Conservation (phyloP, 495 filamentous ascomycete genomes). For the Annulohypoxylon maeteangense region DNA sequence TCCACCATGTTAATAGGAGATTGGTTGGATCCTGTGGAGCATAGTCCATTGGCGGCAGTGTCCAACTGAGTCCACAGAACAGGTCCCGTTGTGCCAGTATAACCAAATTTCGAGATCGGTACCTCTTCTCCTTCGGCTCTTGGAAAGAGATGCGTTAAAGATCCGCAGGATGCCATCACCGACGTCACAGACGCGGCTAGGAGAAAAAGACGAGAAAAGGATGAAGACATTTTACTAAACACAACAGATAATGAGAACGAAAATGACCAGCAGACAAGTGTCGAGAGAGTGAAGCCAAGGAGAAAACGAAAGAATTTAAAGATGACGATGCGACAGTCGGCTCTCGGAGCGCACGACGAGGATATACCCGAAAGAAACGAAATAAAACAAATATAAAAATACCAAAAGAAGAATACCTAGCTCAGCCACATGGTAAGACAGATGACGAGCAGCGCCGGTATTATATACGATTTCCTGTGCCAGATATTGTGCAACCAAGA, state of each 20-base stretch:
- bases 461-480: conserved; percentile 28
- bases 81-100: conserved; percentile 64
- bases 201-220: conserved; percentile 35
- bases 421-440: conserved; percentile 6
- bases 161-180: conserved; percentile 42
- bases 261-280: not conserved
- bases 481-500: not conserved
- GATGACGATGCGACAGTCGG: conserved; percentile 3
- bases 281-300: conserved; percentile 5
- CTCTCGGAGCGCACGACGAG: conserved; percentile 21
- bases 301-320: conserved; percentile 7
- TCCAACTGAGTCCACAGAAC: conserved; percentile 68
- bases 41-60: conserved; percentile 55
- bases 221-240: conserved; percentile 28
- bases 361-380: conserved; percentile 23
- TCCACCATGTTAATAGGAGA: conserved; percentile 69
- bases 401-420: conserved; percentile 23
- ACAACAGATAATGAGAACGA: conserved; percentile 2
- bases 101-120: conserved; percentile 56
- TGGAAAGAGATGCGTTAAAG: conserved; percentile 49
- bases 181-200: conserved; percentile 44
- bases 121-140: conserved; percentile 50
- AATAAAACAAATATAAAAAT: conserved; percentile 24
- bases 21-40: conserved; percentile 66
- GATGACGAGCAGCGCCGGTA: conserved; percentile 20